These are phyloP conservation scores for Cercospora brassicicola DNA, from an alignment of 2,329 filamentous ascomycete species.

Conservation along the genomic window DNA sequence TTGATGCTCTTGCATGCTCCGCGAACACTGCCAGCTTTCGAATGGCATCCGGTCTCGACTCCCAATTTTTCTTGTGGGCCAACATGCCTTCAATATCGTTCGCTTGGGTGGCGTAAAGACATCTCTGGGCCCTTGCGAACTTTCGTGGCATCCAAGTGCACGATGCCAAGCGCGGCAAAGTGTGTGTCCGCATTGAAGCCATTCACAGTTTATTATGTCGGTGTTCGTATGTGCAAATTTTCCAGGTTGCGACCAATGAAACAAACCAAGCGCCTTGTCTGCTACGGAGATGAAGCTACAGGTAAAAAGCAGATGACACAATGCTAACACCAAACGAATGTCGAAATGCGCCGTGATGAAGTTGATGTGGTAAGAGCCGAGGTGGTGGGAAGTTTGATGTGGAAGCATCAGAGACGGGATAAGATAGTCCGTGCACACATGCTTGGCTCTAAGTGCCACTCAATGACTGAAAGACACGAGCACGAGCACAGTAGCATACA, in stretches of 20 bases:
- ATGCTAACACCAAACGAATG: background rate
- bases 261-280: background rate
- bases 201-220: slow-evolving; percentile 1
- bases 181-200: slow-evolving; percentile 3
- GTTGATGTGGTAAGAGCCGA: slow-evolving; percentile 6
- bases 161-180: background rate
- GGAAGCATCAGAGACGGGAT: background rate
- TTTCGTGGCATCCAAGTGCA: background rate
- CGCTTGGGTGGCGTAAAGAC: slow-evolving; percentile 17
- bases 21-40: slow-evolving; percentile 29
- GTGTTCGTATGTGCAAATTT: slow-evolving; percentile 1
- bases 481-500: background rate
- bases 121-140: background rate
- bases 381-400: slow-evolving; percentile 1
- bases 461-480: background rate
- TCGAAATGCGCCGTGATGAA: background rate
- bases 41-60: slow-evolving; percentile 21
- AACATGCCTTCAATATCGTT: slow-evolving; percentile 29
- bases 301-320: background rate
- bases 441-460: background rate
- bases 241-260: background rate
- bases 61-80: slow-evolving; percentile 26
- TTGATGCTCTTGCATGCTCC: slow-evolving; percentile 27
- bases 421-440: background rate
- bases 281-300: background rate